Percentiles rank a stretch among this genome's conserved stretches.
Evolutionary conservation across 2,329 filamentous ascomycete genomes (phyloP).

Genomic region (Beauveria bassiana): DNA sequence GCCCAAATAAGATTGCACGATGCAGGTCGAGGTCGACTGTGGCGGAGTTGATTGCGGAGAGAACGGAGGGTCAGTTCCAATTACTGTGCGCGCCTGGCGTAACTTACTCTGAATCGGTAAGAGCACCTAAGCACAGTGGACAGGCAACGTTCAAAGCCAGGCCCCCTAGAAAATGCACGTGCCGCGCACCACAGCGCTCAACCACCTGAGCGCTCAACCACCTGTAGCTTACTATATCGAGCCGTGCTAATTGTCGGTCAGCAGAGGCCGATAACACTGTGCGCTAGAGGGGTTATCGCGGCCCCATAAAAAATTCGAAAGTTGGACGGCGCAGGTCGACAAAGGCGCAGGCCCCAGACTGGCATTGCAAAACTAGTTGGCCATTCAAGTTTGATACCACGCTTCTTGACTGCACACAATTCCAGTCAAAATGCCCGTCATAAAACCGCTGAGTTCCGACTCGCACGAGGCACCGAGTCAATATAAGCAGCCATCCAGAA

Average conservation of each 20-base stretch:
- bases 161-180: conserved; percentile 1
- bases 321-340: background rate
- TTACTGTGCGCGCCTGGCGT: background rate
- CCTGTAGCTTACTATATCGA: no score
- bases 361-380: background rate
- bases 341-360: background rate
- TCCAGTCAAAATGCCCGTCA: conserved; percentile 40
- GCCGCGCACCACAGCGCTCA: background rate
- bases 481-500: conserved; percentile 81
- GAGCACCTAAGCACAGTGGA: background rate
- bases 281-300: conserved; percentile 7
- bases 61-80: background rate
- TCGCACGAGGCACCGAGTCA: conserved; percentile 62
- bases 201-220: no score
- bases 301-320: conserved; percentile 11
- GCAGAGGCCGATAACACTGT: conserved; percentile 6
- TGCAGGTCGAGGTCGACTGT: conserved; percentile 2
- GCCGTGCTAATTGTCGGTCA: conserved; percentile 6
- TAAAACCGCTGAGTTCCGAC: conserved; percentile 37
- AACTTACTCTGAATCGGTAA: conserved; percentile 4
- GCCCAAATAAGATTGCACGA: conserved; percentile 15
- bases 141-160: background rate
- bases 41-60: conserved; percentile 10
- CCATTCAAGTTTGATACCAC: background rate
- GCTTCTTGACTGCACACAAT: background rate